Percentiles rank a stretch among this genome's conserved stretches.
These are phyloP conservation scores for Phaffia australis DNA, from an alignment of 768 basidiomycete genomes.

Conservation along the genomic window DNA sequence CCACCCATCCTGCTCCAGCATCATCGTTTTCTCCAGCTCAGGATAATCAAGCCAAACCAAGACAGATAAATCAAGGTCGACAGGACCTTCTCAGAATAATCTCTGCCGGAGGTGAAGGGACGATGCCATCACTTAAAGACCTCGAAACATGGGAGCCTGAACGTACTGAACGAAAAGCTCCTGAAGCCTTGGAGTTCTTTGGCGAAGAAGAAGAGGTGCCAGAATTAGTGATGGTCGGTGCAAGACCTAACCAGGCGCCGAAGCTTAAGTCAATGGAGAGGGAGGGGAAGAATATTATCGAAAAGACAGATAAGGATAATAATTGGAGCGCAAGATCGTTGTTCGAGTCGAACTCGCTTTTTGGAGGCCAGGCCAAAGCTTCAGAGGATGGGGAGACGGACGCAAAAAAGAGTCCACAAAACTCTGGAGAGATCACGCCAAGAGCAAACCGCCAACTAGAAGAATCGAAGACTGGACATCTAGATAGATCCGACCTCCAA, in stretches of 20 bases:
- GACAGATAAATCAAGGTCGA: not conserved
- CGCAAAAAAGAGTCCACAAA: too few relatives aligned
- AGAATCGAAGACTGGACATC: too few relatives aligned
- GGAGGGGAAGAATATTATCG: not conserved
- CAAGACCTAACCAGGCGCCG: too few relatives aligned
- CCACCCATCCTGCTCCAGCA: not conserved
- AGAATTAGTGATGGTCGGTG: conserved; percentile 8
- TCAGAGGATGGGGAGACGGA: too few relatives aligned
- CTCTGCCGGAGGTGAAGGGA: not conserved
- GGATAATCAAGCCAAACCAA: not conserved
- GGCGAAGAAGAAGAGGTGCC: not conserved
- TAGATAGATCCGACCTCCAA: too few relatives aligned
- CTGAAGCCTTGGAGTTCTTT: not conserved
- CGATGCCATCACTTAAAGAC: too few relatives aligned
- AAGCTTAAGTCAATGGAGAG: too few relatives aligned
- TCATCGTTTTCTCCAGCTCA: not conserved
- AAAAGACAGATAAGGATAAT: not conserved
- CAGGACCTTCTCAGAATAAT: not conserved
- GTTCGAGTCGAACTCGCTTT: too few relatives aligned
- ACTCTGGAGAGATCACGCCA: too few relatives aligned
- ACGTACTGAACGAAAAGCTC: not conserved
- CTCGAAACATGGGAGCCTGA: not conserved
- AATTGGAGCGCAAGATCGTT: not conserved
- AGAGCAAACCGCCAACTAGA: too few relatives aligned
- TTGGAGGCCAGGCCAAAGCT: too few relatives aligned